Conservation (phyloP, 768 basidiomycete genomes). For the Agrocybe pediades region DNA sequence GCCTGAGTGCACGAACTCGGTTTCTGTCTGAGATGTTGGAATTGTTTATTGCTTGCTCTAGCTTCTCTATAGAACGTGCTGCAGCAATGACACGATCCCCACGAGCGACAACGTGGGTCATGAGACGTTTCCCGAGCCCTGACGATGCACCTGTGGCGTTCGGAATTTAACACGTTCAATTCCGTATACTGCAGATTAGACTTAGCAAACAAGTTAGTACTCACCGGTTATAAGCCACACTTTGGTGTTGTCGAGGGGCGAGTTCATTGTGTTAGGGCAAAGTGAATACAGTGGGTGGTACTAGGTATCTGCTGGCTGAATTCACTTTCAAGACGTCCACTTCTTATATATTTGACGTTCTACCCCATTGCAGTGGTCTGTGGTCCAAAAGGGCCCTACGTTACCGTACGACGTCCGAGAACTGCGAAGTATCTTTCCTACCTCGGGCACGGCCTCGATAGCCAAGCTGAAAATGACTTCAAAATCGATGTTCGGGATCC, state of each 20-base stretch:
- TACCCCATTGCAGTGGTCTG: too few species aligned
- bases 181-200: not conserved
- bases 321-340: too few species aligned
- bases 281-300: too few species aligned
- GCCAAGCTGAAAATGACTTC: too few species aligned
- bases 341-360: too few species aligned
- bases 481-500: too few species aligned
- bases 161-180: not conserved
- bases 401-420: too few species aligned
- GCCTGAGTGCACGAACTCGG: conserved; percentile 43
- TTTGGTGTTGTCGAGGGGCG: not conserved
- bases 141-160: conserved; percentile 50
- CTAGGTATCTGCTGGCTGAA: too few species aligned
- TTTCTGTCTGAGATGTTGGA: conserved; percentile 24
- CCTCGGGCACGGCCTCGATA: too few species aligned
- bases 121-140: conserved; percentile 59
- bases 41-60: conserved; percentile 31
- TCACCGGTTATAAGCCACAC: conserved; percentile 6
- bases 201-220: not conserved
- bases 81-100: conserved; percentile 69
- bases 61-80: conserved; percentile 43
- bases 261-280: not conserved
- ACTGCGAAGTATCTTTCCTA: too few species aligned
- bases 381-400: too few species aligned
- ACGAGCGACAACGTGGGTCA: conserved; percentile 44